These are phyloP conservation scores for Colletotrichum shisoi DNA, from an alignment of 2,329 filamentous ascomycete genomes.

Conservation along the genomic window DNA sequence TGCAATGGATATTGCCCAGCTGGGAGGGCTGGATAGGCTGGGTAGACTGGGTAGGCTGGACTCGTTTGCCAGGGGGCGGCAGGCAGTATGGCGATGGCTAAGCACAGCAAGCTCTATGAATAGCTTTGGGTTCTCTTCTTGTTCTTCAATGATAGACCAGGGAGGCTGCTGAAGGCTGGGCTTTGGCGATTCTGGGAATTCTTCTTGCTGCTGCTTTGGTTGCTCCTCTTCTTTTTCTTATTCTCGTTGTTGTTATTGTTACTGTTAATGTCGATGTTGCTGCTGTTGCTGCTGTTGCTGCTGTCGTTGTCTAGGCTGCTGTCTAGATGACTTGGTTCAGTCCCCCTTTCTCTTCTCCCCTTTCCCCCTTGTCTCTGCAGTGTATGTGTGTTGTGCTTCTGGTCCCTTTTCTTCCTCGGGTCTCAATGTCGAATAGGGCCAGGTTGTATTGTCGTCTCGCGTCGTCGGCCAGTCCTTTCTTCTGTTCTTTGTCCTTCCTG, in stretches of 20 bases:
- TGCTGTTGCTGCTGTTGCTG: too few relatives aligned
- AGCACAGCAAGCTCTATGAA: conserved; percentile 30
- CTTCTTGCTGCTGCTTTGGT: conserved; percentile 7
- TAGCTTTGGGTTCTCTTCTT: conserved; percentile 19
- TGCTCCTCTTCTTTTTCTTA: neutral
- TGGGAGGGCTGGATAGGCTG: conserved; percentile 5
- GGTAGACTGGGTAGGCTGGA: neutral
- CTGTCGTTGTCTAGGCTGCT: neutral
- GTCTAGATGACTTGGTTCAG: conserved; percentile 1
- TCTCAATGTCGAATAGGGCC: conserved; percentile 4
- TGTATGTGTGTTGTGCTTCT: conserved; percentile 2
- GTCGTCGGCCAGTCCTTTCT: conserved; percentile 10
- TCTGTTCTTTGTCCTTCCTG: neutral
- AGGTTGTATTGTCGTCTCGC: conserved; percentile 5
- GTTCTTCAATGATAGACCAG: conserved; percentile 8
- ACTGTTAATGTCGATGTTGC: too few relatives aligned
- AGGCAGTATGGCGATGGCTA: conserved; percentile 16
- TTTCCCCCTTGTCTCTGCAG: neutral
- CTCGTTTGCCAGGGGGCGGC: conserved; percentile 22
- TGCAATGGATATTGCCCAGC: conserved; percentile 27
- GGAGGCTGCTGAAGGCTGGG: neutral
- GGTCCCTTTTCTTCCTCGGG: conserved; percentile 1
- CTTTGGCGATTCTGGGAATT: neutral
- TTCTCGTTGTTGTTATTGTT: too few relatives aligned
- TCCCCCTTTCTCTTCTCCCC: neutral